These are phyloP conservation scores for Linum usitatissimum DNA, from an alignment of 345 rosid genomes.

Conservation along the genomic window DNA sequence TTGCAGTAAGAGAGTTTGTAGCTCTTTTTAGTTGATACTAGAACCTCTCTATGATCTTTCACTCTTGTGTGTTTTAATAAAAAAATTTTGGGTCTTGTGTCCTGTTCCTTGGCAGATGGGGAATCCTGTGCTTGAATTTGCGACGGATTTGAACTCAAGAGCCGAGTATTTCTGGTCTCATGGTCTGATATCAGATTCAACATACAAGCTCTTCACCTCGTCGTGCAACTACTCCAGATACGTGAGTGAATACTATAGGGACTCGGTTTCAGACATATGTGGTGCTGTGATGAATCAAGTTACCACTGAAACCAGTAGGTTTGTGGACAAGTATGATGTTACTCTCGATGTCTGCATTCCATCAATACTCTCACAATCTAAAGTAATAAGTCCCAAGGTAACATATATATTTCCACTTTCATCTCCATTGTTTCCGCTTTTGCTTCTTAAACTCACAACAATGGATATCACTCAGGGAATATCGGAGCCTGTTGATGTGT, in stretches of 20 bases:
- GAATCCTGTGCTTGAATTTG: conserved; percentile 4
- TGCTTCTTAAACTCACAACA: not conserved
- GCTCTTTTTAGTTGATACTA: not conserved
- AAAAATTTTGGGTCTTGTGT: too few relatives aligned
- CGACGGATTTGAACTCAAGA: conserved; percentile 10
- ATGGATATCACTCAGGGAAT: not conserved
- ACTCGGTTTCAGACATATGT: conserved; percentile 6
- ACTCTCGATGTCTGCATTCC: conserved; percentile 8
- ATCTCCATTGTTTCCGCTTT: not conserved
- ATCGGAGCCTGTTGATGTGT: conserved; percentile 9
- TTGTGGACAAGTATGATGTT: conserved; percentile 11
- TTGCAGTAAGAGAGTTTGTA: conserved; percentile 2
- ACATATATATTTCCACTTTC: not conserved
- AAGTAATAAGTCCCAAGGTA: not conserved
- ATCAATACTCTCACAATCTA: not conserved
- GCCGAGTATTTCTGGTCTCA: conserved; percentile 11
- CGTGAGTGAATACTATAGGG: conserved; percentile 7
- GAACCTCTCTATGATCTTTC: too few relatives aligned
- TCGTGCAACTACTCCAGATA: conserved; percentile 7
- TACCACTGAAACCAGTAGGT: conserved; percentile 2
- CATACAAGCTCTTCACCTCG: conserved; percentile 6
- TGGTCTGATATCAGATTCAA: conserved; percentile 8
- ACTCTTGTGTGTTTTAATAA: not conserved
- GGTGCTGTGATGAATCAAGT: conserved; percentile 6
- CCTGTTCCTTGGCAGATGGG: conserved; percentile 6